Conservation (phyloP, 2,329 filamentous ascomycete genomes). For the Nigrograna mackinnonii region DNA sequence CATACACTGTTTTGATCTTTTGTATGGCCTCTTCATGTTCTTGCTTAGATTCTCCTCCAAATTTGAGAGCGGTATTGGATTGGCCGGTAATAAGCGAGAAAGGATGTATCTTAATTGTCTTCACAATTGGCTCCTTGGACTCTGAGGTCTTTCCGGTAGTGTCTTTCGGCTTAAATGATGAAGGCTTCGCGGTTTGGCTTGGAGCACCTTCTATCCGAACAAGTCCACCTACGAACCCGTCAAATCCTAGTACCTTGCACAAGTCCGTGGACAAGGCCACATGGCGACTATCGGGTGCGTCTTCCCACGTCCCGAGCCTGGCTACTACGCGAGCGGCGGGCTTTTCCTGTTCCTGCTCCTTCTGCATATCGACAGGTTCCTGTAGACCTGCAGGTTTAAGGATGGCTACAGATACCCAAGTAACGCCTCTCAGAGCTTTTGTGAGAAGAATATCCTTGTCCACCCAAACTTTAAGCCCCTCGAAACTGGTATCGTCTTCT, state of each 20-base stretch:
- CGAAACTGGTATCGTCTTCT: constrained; percentile 51
- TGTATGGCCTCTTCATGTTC: constrained; percentile 78
- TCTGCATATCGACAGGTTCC: constrained; percentile 71
- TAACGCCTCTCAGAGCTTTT: constrained; percentile 74
- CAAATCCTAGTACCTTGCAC: constrained; percentile 72
- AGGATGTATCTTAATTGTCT: constrained; percentile 77
- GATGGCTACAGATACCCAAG: constrained; percentile 82
- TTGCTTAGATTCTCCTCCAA: constrained; percentile 84
- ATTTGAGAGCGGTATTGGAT: constrained; percentile 70
- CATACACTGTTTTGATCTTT: constrained; percentile 73
- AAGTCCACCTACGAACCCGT: constrained; percentile 80
- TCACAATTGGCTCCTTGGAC: constrained; percentile 54
- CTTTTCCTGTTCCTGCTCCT: constrained; percentile 63
- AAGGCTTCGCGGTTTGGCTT: constrained; percentile 67
- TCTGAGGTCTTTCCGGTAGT: constrained; percentile 37
- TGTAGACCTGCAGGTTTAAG: constrained; percentile 80
- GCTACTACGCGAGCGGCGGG: constrained; percentile 73
- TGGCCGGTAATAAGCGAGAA: constrained; percentile 66
- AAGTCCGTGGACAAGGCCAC: constrained; percentile 77
- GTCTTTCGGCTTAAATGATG: constrained; percentile 43
- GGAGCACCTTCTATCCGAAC: constrained; percentile 85
- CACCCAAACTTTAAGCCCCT: constrained; percentile 77
- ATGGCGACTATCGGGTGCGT: constrained; percentile 81
- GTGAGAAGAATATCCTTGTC: constrained; percentile 75
- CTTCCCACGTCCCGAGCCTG: constrained; percentile 76